Evolutionary conservation across 345 rosid species (phyloP).

Genomic region (Acer saccharum): DNA sequence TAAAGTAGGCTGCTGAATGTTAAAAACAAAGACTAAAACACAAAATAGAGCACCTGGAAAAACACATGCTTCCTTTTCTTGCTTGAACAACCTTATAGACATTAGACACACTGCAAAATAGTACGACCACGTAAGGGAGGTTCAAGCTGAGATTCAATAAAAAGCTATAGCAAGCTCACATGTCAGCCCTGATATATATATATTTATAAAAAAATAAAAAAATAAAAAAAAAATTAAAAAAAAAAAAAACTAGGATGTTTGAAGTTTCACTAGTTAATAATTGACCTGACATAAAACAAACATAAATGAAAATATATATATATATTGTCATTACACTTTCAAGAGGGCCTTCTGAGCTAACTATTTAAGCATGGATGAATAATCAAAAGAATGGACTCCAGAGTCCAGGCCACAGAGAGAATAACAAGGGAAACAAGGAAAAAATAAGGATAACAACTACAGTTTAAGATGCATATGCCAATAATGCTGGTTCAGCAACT

Average conservation of each 20-base stretch:
- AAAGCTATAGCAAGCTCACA: not conserved
- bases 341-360: not conserved
- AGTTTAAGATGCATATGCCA: not conserved
- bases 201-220: too few species aligned
- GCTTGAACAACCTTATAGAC: conserved; percentile 80
- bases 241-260: not conserved
- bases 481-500: not conserved
- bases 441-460: not conserved
- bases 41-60: too few species aligned
- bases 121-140: conserved; percentile 3
- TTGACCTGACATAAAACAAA: not conserved
- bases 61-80: conserved; percentile 59
- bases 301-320: not conserved
- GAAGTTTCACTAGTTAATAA: not conserved
- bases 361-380: conserved; percentile 1
- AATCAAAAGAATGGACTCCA: not conserved
- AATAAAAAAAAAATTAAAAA: too few species aligned
- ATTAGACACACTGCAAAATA: conserved; percentile 61
- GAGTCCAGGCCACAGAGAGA: not conserved
- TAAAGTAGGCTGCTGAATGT: too few species aligned
- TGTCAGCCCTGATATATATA: not conserved
- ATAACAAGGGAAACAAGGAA: not conserved
- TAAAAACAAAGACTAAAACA: too few species aligned
- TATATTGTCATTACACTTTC: not conserved
- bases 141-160: conserved; percentile 16